Base-by-base conservation (phyloP, 768 basidiomycete genomes). In the Gymnopilus junonius region DNA sequence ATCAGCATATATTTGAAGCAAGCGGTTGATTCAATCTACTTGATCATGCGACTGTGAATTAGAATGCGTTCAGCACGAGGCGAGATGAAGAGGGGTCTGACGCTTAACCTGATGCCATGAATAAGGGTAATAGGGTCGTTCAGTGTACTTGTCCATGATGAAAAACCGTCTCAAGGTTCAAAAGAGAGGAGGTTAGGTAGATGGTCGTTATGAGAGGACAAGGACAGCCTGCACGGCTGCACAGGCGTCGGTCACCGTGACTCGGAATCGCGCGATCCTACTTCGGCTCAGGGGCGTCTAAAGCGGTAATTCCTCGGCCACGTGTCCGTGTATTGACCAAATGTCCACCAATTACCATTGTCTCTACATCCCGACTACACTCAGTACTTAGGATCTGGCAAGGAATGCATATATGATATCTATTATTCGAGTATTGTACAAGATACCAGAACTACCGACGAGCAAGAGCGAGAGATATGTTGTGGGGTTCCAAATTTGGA, bases 31-130 rank as follows among this genome's bases (percentile, higher is more conserved):
- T 55, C 57, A 64, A 72, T 69, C 65, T 80, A 88, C 92, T 87
- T 94, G 92, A 83, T 94, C 92, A 83, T 94, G 92, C 65, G 92
- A 93, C 92, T 94, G 66, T 63, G 70, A 64, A 71, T 53, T 40
- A 57, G 54, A 61, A 61, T 57, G 37, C 37, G 34, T 64, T 66
- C 34, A 63, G 58, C 62, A 69, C 54, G 67, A 64, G 50, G 65
- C 65, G 56, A 20, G 25, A 57, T 62, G 29, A 61, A 60, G 55
- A 55, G 53, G 5, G 55, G 17, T 61, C 45, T 8, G 31, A 17
- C 55, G 74, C 34, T 84, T 65, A 70, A 92, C 92, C 86, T 94
- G 92, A 75, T 94, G 93, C 92, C 92, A 94, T 66, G 92, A 92
- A 69, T 94, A 94, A 1, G 82, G 79, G 58, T 79, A 82, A 64